phyloP scores from a whole-genome alignment of 2,329 filamentous ascomycete genomes.

The Nemania sp. region DNA sequence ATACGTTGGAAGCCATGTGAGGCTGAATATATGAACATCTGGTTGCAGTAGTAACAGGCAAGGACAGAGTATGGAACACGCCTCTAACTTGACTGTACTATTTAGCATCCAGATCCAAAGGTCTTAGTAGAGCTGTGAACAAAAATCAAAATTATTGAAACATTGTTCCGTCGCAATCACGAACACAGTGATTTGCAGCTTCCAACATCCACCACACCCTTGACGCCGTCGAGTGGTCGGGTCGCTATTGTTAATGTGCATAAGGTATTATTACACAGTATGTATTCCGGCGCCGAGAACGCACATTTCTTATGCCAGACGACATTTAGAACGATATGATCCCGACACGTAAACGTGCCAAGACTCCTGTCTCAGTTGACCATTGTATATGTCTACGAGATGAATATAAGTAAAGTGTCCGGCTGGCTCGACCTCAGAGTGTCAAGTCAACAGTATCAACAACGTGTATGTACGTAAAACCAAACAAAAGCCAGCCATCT shows the following conservation, averaged over 20 bases:
- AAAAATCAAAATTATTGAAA: conserved; percentile 17
- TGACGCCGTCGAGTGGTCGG: neutral
- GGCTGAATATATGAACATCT: conserved; percentile 7
- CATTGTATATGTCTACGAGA: conserved; percentile 3
- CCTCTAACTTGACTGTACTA: conserved; percentile 15
- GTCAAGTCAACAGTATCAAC: conserved; percentile 2
- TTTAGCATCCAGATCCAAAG: conserved; percentile 6
- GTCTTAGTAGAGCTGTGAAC: conserved; percentile 14
- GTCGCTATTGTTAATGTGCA: neutral
- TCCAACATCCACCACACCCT: neutral
- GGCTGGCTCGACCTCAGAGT: conserved; percentile 1
- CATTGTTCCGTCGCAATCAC: neutral
- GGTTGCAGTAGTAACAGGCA: no score
- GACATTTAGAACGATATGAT: neutral
- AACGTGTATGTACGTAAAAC: conserved; percentile 16
- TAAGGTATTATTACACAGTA: conserved; percentile 1
- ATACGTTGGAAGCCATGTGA: conserved; percentile 14
- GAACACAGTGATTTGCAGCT: neutral
- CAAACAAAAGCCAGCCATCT: conserved; percentile 5
- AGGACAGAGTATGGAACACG: conserved; percentile 25
- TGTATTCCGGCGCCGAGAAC: neutral
- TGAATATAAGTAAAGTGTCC: neutral
- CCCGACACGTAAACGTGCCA: conserved; percentile 18
- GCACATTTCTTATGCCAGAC: neutral
- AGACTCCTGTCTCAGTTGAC: neutral